Base-by-base conservation (phyloP, 2,329 filamentous ascomycete species). In the Scedosporium boydii region DNA sequence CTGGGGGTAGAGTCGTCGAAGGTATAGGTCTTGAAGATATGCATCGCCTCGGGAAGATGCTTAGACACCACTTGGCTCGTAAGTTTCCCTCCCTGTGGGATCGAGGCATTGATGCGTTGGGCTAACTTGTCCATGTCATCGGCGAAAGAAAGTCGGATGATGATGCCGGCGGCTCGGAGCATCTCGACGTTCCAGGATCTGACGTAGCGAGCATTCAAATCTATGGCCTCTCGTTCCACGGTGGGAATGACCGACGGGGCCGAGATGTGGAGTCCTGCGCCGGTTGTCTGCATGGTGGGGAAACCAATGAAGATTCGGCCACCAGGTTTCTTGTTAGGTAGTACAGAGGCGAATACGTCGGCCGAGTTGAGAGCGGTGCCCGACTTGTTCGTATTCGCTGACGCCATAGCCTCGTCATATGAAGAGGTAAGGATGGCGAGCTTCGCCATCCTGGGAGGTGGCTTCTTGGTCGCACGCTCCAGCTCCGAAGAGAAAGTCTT, bases 271-370 rank as follows among this genome's bases (percentile, higher is more conserved):
- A 96, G 89, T 16, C 93, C 90, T 29, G 93, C 87, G 62, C 93
- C 95, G 0, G 96, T 99, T 0, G 95, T 99, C 76, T 99, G 95
- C 68, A 93, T 93, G 1, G 95, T 99, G 3, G 95, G 93, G 70
- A 99, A 99, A 0, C 95, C 95, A 70, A 99, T 99, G 70, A 98
- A 99, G 62, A 99, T 90, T 61, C 91, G 87, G 6, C 95, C 95
- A 7, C 85, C 85, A 0, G 84, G 83, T 68, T 90, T 90, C 73
- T 92, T 96, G 63, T 85, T 91, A 2, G 95, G 95, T 4, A 98
- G 76, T 1, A 99, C 93, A 1, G 93, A 95, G 1, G 89, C 85
- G 73, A 99, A 97, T 6, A 99, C 87, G 70, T 96, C 91, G 1
- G 83, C 81, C 2, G 84, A 82, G 16, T 76, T 72, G 5, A 73